Evolutionary conservation across 441 rosid genomes (phyloP).

Genomic region (Brassica hybrid): DNA sequence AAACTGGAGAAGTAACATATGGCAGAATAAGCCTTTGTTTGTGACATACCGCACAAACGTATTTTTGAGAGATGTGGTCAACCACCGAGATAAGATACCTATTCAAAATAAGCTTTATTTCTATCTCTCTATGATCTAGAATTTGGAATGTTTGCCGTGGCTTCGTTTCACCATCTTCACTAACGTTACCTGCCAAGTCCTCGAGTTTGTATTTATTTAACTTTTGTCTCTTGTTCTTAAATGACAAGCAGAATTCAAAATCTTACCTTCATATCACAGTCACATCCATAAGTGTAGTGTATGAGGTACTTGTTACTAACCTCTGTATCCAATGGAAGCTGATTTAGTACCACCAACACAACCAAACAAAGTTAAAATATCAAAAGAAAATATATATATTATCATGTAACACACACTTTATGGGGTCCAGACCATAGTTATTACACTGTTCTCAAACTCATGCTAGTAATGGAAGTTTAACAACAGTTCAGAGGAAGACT

Average conservation of each 20-base stretch:
- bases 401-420: constrained; percentile 6
- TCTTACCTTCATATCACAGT: constrained; percentile 83
- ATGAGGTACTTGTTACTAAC: constrained; percentile 80
- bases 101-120: not conserved
- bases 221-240: not conserved
- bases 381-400: not conserved
- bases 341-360: constrained; percentile 44
- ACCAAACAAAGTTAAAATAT: constrained; percentile 21
- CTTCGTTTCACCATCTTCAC: constrained; percentile 79
- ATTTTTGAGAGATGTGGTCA: constrained; percentile 8
- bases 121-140: constrained; percentile 59
- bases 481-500: not conserved
- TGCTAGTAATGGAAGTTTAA: not conserved
- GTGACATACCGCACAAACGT: constrained; percentile 29
- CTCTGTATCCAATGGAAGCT: constrained; percentile 99
- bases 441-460: not conserved
- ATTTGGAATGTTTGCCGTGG: constrained; percentile 76
- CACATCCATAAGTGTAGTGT: constrained; percentile 96
- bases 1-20: not conserved
- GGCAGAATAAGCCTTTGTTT: not conserved
- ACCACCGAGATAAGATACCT: not conserved
- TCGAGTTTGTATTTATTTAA: not conserved
- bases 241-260: not conserved
- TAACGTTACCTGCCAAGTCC: constrained; percentile 61
- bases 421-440: not conserved